Conservation (phyloP, 768 basidiomycete genomes). For the Hirschioporus abietinus region DNA sequence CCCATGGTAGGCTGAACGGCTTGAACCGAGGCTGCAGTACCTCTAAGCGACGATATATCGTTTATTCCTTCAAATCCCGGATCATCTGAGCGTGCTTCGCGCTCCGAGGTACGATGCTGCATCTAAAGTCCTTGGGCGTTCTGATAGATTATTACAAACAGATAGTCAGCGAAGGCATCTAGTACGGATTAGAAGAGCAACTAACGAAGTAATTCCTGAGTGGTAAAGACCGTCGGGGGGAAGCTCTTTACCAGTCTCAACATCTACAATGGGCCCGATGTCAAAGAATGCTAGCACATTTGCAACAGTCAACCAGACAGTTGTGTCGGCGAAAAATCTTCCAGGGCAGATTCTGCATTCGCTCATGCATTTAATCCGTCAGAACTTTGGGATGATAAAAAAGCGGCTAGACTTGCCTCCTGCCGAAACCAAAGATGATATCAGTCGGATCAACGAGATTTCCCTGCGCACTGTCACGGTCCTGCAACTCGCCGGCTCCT, state of each 20-base stretch:
- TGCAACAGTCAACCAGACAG: conserved; percentile 23
- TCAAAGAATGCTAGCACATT: conserved; percentile 16
- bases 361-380: conserved; percentile 1
- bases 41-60: too few relatives aligned
- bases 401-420: conserved; percentile 16
- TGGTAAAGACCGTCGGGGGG: conserved; percentile 17
- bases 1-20: too few relatives aligned
- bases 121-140: background rate
- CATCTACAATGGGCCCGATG: conserved; percentile 15
- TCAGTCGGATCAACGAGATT: conserved; percentile 22
- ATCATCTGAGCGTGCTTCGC: background rate
- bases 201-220: conserved; percentile 10
- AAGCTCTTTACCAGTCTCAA: conserved; percentile 13
- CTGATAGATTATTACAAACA: background rate
- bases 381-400: background rate
- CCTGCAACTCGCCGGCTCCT: conserved; percentile 4
- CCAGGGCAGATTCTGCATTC: conserved; percentile 19
- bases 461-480: conserved; percentile 19
- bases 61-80: background rate
- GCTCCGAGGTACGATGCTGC: background rate
- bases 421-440: conserved; percentile 33
- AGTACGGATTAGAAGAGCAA: background rate
- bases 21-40: too few relatives aligned
- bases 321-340: conserved; percentile 22
- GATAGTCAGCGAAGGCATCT: background rate